These are phyloP conservation scores for Aspergillus novofumigatus DNA, from an alignment of 2,329 filamentous ascomycete genomes.

Conservation along the genomic window DNA sequence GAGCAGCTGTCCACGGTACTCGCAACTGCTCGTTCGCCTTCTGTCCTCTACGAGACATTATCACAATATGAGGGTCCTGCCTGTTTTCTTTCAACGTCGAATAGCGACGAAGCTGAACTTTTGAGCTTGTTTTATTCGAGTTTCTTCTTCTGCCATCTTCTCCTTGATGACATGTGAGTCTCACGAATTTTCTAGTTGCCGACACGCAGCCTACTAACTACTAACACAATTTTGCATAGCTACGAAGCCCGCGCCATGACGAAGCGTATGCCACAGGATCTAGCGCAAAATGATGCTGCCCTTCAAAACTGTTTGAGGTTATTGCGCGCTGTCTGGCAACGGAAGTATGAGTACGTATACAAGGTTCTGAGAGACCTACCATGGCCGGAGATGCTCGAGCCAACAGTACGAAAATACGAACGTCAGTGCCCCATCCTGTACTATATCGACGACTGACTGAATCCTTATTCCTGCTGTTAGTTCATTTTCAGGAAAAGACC, in stretches of 20 bases:
- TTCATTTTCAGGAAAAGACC: slow-evolving; percentile 36
- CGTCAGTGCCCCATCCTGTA: slow-evolving; percentile 21
- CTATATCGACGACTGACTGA: no score
- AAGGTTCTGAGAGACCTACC: slow-evolving; percentile 27
- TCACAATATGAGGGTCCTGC: slow-evolving; percentile 34
- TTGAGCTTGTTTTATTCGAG: slow-evolving; percentile 37
- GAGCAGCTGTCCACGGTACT: slow-evolving; percentile 29
- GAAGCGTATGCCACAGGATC: slow-evolving; percentile 29
- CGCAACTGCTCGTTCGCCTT: slow-evolving; percentile 24
- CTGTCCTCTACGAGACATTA: slow-evolving; percentile 33
- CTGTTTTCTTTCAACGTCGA: slow-evolving; percentile 23
- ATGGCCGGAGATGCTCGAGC: slow-evolving; percentile 32
- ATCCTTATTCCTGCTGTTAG: slow-evolving; percentile 16
- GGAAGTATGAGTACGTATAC: slow-evolving; percentile 34
- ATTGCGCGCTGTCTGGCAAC: slow-evolving; percentile 37
- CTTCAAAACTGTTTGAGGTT: slow-evolving; percentile 34
- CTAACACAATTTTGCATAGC: slow-evolving; percentile 18
- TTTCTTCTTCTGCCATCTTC: slow-evolving; percentile 38
- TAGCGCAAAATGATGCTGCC: slow-evolving; percentile 27
- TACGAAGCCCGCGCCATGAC: slow-evolving; percentile 39
- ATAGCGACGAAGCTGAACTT: slow-evolving; percentile 22
- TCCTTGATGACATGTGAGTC: slow-evolving; percentile 37
- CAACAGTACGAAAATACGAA: slow-evolving; percentile 32
- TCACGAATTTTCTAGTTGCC: neutral
- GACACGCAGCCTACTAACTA: slow-evolving; percentile 1